These are phyloP conservation scores for Kwoniella botswanensis DNA, from an alignment of 768 basidiomycete species.

Conservation along the genomic window DNA sequence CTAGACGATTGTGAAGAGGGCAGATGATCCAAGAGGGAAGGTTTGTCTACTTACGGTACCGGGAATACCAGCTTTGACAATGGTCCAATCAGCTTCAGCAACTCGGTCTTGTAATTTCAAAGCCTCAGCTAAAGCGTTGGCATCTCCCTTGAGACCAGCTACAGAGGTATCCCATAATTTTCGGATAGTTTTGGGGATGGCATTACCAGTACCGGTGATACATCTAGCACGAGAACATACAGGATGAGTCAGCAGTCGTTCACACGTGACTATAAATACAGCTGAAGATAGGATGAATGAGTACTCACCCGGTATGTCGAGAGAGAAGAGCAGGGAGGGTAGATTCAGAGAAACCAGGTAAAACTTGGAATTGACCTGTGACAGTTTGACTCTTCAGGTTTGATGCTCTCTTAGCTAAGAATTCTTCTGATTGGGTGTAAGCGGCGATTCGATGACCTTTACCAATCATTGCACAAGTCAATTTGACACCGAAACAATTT, in stretches of 20 bases:
- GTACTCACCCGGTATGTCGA: constrained; percentile 64
- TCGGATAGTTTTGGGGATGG: constrained; percentile 60
- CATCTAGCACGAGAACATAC: constrained; percentile 34
- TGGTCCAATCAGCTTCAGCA: constrained; percentile 57
- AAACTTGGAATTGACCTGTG: constrained; percentile 61
- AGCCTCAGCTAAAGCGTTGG: constrained; percentile 52
- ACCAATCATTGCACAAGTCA: constrained; percentile 83
- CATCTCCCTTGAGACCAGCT: constrained; percentile 55
- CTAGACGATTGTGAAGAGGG: not conserved
- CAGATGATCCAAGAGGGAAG: not conserved
- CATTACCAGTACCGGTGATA: constrained; percentile 65
- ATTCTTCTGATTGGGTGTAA: constrained; percentile 59
- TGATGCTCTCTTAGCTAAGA: constrained; percentile 42
- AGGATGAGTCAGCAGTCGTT: no score
- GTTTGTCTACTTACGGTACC: constrained; percentile 43
- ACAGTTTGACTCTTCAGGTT: constrained; percentile 63
- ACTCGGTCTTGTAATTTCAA: constrained; percentile 58
- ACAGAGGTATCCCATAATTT: constrained; percentile 56
- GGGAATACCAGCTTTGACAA: constrained; percentile 58
- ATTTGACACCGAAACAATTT: constrained; percentile 80
- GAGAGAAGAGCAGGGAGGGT: constrained; percentile 68
- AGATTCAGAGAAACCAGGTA: constrained; percentile 75
- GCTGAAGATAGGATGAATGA: no score
- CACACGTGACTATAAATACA: no score
- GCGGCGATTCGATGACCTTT: constrained; percentile 78